Evolutionary conservation across 176 grass and related monocot species (phyloP), one percentile per base, ranked within the genome.

Genomic region (Aegilops bicornis): DNA sequence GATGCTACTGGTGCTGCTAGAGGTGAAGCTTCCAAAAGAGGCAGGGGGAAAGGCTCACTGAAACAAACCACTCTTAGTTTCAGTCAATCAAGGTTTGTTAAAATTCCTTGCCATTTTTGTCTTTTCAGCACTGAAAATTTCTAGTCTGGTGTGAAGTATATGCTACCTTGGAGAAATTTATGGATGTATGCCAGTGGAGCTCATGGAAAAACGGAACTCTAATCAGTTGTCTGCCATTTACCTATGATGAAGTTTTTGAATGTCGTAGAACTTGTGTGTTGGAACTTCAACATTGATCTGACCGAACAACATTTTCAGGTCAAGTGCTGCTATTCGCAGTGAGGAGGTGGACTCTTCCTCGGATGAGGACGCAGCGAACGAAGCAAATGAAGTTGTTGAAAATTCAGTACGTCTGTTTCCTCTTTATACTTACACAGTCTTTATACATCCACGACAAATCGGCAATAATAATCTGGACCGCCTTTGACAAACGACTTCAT

Each of bases 41-140:
- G 91, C 83, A 95, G 84, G 67, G 90, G 84, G 37, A 80, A 78
- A 65, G 82, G 50, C 61, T 87, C 77, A 54, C 59, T 95, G 89
- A 95, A 95, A 84, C 93, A 95, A 73, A 92, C 39, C 72, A 91
- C 90, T 72, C 88, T 95, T 86, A 88, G 61, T 87, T 86, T 90
- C 58, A 90, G 84, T 69, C 88, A 85, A 62, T 91, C 82, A 50
- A 95, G 93, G 93, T 92, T 92, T 73, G 68, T 69, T 70, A 25
- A 50, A 79, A 79, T 60, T 69, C 42, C 22, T 62, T 76, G 39
- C 43, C 5, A 22, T 79, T 79, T 27, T 84, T 27, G 3, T 37
- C 8, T 54, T 48, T 77, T 24, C 4, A 70, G 64, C n/a, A 86
- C n/a, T 31, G 7, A 16, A 62, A 77, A 37, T 47, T 62, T 14